Evolutionary conservation across 2,329 filamentous ascomycete species (phyloP).

Genomic region (Epicoccum sorghinum): DNA sequence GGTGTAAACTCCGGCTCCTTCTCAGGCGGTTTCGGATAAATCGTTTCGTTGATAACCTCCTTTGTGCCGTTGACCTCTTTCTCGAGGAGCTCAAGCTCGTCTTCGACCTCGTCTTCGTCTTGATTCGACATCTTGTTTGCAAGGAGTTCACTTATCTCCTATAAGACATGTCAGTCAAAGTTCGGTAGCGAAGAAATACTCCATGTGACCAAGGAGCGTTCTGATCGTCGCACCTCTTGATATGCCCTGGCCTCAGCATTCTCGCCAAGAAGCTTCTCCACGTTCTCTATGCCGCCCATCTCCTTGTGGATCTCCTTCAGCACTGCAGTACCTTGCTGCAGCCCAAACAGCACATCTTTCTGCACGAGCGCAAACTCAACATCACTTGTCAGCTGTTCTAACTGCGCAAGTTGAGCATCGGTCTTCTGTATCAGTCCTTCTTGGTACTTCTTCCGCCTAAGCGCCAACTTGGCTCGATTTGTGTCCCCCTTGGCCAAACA

Average conservation of each 20-base stretch:
- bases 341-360: constrained; percentile 91
- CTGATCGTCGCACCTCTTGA: constrained; percentile 68
- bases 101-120: constrained; percentile 97
- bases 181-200: background rate
- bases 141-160: constrained; percentile 94
- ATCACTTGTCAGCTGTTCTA: constrained; percentile 84
- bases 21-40: constrained; percentile 50
- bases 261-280: constrained; percentile 95
- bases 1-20: constrained; percentile 39
- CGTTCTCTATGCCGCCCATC: constrained; percentile 92
- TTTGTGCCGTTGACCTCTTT: constrained; percentile 57
- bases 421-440: constrained; percentile 87
- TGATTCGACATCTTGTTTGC: constrained; percentile 87
- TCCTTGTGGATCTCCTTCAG: constrained; percentile 90
- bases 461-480: constrained; percentile 79
- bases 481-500: constrained; percentile 84
- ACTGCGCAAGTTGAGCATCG: constrained; percentile 89
- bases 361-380: constrained; percentile 97
- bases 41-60: constrained; percentile 22
- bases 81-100: constrained; percentile 85
- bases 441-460: constrained; percentile 96
- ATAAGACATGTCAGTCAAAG: constrained; percentile 7
- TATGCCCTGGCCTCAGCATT: constrained; percentile 89
- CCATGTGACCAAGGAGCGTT: background rate
- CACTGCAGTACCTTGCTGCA: constrained; percentile 90